These are phyloP conservation scores for Pyrenula aspistea DNA, from an alignment of 495 filamentous ascomycete species.

Conservation along the genomic window DNA sequence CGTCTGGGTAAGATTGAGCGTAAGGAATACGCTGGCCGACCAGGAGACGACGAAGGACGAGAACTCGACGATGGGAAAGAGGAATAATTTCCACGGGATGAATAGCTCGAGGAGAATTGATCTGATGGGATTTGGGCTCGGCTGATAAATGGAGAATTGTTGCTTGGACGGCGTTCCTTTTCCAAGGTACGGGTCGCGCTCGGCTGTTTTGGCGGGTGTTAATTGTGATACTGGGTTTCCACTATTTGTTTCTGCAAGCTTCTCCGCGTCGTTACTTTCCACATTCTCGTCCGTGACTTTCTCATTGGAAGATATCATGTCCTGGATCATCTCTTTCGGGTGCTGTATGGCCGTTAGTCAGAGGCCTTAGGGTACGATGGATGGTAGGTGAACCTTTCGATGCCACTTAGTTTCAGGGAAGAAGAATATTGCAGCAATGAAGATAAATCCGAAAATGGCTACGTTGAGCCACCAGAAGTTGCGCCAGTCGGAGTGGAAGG, in stretches of 20 bases:
- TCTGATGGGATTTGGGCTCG: slow-evolving; percentile 24
- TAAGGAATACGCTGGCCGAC: slow-evolving; percentile 46
- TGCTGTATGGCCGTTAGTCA: slow-evolving; percentile 4
- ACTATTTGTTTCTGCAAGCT: not conserved
- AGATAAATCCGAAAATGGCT: slow-evolving; percentile 29
- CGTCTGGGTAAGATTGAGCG: slow-evolving; percentile 51
- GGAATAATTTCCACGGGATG: slow-evolving; percentile 44
- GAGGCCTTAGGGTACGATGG: too few relatives aligned
- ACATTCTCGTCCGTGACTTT: not conserved
- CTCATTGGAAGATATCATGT: not conserved
- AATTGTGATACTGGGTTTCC: not conserved
- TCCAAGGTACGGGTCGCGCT: slow-evolving; percentile 25
- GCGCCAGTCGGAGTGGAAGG: slow-evolving; percentile 42
- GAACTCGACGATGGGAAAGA: slow-evolving; percentile 54
- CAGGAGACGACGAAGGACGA: slow-evolving; percentile 47
- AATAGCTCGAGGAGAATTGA: slow-evolving; percentile 25
- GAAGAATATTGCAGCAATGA: slow-evolving; percentile 38
- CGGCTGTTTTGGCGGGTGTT: not conserved
- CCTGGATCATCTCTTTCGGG: slow-evolving; percentile 10
- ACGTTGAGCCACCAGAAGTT: slow-evolving; percentile 47
- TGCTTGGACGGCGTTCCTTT: slow-evolving; percentile 36
- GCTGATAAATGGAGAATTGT: slow-evolving; percentile 43
- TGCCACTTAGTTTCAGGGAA: slow-evolving; percentile 54
- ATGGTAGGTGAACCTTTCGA: slow-evolving; percentile 12
- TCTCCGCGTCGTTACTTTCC: slow-evolving; percentile 1